Conservation (phyloP, 2,329 filamentous ascomycete species). For the Claviceps cyperi region DNA sequence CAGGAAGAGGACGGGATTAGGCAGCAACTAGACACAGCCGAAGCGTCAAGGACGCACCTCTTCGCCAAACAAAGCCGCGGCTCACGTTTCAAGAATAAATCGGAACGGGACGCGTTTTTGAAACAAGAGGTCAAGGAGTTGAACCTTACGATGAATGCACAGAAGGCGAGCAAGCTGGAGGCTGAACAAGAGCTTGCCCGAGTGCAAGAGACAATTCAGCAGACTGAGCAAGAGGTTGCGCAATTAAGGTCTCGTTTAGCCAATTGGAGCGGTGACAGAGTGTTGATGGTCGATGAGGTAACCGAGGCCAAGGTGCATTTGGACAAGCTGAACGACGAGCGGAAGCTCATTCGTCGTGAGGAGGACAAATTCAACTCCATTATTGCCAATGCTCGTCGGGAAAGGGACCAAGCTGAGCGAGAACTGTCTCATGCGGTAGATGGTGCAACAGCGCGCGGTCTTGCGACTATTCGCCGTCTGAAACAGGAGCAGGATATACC, state of each 20-base stretch:
- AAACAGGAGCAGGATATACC: constrained; percentile 66
- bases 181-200: constrained; percentile 68
- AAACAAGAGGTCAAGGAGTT: constrained; percentile 68
- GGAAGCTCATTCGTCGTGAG: constrained; percentile 76
- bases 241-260: constrained; percentile 59
- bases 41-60: constrained; percentile 61
- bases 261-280: constrained; percentile 61
- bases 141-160: constrained; percentile 58
- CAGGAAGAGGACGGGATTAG: constrained; percentile 57
- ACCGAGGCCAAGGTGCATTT: constrained; percentile 63
- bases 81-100: constrained; percentile 75
- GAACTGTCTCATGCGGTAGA: constrained; percentile 79
- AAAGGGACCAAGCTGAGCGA: constrained; percentile 64
- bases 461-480: constrained; percentile 74
- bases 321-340: constrained; percentile 70
- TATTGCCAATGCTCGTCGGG: constrained; percentile 58
- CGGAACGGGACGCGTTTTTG: constrained; percentile 74
- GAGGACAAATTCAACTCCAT: constrained; percentile 75
- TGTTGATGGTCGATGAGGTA: constrained; percentile 57
- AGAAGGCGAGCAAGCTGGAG: constrained; percentile 74
- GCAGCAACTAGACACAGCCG: constrained; percentile 59
- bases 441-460: constrained; percentile 67
- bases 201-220: constrained; percentile 55
- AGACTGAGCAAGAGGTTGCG: constrained; percentile 59
- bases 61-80: constrained; percentile 87